Base-by-base conservation (phyloP, 108 stramenopile species). In the Nitzschia sp. region DNA sequence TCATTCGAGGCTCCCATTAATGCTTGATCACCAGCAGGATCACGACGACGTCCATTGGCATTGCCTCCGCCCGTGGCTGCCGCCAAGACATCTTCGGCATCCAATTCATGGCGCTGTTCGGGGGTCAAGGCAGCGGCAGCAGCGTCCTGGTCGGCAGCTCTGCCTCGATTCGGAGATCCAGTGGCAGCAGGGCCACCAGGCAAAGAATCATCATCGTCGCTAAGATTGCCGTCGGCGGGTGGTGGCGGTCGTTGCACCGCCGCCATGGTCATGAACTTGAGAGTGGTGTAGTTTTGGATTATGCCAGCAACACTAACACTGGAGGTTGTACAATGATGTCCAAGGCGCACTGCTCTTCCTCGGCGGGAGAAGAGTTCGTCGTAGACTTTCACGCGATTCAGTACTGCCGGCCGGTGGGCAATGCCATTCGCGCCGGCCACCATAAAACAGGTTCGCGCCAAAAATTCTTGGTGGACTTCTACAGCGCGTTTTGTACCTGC, bases 1-100 rank as follows among this genome's bases (percentile, higher is more conserved):
- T 70, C 75, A 25, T 70, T 77, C 42, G 69, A 49, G 35, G 79
- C 87, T 25, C 88, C 91, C 83, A 89, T 87, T 21, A 90, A 53
- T n/a, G 88, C 91, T 46, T 85, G 80, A 29, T 87, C 80, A 54
- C 79, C 84, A n/a, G 71, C 48, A 4, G 58, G 25, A 31, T 67
- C 66, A 13, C 72, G 72, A 15, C 29, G 29, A 26, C 75, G 24
- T 2, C 46, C 53, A 19, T 51, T 51, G 49, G 13, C 21, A 13
- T 42, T 42, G 38, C 38, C 38, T 9, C 13, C 13, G 38, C 38
- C 38, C 9, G 38, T 13, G 38, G 38, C 38, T 9, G 49, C 21
- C 21, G 49, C 19, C 17, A 51, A 8, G 5, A 51, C 4, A 19
- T 51, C 49, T 19, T 51, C 19, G 49, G 21, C 49, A 19, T 51